A percentile compares a stretch with the other conserved stretches of the same genome.
Conservation (phyloP, 1,139 yeast species). For the Spathaspora sp. region DNA sequence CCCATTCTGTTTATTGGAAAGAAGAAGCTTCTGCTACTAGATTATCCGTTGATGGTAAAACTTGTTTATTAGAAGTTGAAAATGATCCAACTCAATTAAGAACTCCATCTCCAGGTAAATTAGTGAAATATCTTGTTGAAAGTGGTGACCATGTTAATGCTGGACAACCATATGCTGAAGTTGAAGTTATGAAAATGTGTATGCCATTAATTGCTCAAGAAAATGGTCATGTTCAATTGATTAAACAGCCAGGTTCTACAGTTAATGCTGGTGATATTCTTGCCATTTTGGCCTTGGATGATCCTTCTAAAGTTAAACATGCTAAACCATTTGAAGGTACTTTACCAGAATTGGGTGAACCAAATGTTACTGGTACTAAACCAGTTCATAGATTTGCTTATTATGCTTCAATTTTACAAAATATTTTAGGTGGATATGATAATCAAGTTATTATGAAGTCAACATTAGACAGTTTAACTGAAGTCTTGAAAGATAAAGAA, state of each 20-base stretch:
- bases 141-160: constrained; percentile 90
- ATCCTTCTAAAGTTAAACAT: constrained; percentile 95
- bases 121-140: constrained; percentile 89
- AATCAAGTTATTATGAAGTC: constrained; percentile 91
- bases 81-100: constrained; percentile 98
- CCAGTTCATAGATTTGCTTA: constrained; percentile 73
- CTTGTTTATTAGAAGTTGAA: constrained; percentile 90
- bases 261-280: constrained; percentile 95
- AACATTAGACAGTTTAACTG: constrained; percentile 70
- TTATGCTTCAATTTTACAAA: constrained; percentile 59
- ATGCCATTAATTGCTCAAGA: constrained; percentile 92
- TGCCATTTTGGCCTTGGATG: constrained; percentile 92
- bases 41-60: constrained; percentile 89
- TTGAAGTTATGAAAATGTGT: constrained; percentile 98
- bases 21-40: constrained; percentile 98
- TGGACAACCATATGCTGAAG: constrained; percentile 97
- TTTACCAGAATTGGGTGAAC: constrained; percentile 83
- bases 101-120: constrained; percentile 98
- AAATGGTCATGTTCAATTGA: constrained; percentile 86
- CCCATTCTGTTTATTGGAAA: constrained; percentile 95
- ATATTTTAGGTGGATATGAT: constrained; percentile 87
- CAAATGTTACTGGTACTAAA: constrained; percentile 78
- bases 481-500: constrained; percentile 71
- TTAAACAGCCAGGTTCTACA: constrained; percentile 98
- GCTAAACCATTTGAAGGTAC: constrained; percentile 96